phyloP scores from a whole-genome alignment of 306 rosid species.

The Citrullus colocynthis region DNA sequence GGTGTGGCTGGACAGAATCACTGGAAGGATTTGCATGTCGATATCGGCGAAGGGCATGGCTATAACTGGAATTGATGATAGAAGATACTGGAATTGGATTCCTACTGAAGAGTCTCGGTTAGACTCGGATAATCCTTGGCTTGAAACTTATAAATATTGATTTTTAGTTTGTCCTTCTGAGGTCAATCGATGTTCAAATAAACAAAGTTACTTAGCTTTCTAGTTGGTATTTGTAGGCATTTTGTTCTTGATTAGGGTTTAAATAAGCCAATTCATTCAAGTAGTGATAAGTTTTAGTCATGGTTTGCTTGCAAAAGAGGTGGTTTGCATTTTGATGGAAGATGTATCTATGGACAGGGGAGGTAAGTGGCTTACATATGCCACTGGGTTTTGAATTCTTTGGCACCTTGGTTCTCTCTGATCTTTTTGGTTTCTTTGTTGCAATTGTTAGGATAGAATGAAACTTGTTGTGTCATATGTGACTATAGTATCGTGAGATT shows the following conservation, averaged over 20 bases:
- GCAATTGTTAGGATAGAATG: background rate
- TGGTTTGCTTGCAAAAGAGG: background rate
- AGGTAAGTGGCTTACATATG: background rate
- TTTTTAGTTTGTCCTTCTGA: background rate
- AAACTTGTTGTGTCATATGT: background rate
- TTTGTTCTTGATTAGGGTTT: background rate
- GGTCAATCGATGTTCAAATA: background rate
- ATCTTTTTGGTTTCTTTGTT: background rate
- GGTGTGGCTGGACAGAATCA: slow-evolving; percentile 68
- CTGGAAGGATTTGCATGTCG: slow-evolving; percentile 55
- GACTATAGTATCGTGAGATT: background rate
- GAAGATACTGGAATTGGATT: slow-evolving; percentile 93
- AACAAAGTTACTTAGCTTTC: background rate
- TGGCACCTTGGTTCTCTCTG: background rate
- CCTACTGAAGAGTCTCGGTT: slow-evolving; percentile 92
- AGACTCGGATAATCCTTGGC: background rate
- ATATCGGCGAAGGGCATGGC: slow-evolving; percentile 68
- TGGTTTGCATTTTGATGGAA: background rate
- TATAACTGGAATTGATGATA: slow-evolving; percentile 73
- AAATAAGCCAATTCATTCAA: background rate
- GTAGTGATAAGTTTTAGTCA: background rate
- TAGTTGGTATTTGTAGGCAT: background rate
- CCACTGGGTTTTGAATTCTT: background rate
- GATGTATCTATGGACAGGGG: background rate
- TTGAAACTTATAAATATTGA: background rate